Percentiles rank a stretch among this genome's conserved stretches.
Conservation (phyloP, 225 moss, liverwort and hornwort species). For the Sphagnum contortum region DNA sequence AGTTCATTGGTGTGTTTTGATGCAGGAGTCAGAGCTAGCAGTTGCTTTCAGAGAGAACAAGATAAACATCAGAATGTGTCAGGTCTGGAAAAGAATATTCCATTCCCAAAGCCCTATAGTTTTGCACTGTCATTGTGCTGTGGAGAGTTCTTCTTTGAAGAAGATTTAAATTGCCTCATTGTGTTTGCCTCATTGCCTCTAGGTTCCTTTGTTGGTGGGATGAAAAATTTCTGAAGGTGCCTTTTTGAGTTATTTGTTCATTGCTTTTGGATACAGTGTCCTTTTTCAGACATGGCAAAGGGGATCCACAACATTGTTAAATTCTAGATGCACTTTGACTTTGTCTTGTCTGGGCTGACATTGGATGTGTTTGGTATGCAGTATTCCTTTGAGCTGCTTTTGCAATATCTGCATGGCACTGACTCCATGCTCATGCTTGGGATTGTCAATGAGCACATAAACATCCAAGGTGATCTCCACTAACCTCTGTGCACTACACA, state of each 20-base stretch:
- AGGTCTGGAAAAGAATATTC: constrained; percentile 13
- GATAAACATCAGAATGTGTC: constrained; percentile 68
- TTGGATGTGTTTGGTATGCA: constrained; percentile 10
- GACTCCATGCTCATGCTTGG: constrained; percentile 97
- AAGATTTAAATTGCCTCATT: too few relatives aligned
- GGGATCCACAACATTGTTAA: too few relatives aligned
- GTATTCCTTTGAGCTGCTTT: constrained; percentile 93
- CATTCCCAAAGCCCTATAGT: too few relatives aligned
- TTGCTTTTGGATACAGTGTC: too few relatives aligned
- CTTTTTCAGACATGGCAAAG: too few relatives aligned
- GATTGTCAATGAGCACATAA: constrained; percentile 91
- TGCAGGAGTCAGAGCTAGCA: constrained; percentile 78
- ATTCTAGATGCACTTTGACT: neutral
- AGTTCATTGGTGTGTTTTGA: constrained; percentile 1
- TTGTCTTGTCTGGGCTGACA: neutral
- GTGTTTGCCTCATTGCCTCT: too few relatives aligned
- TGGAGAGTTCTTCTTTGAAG: too few relatives aligned
- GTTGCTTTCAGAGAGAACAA: constrained; percentile 64
- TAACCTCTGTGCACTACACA: neutral
- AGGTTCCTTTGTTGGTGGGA: too few relatives aligned
- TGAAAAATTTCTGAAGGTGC: too few relatives aligned
- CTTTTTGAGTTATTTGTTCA: too few relatives aligned
- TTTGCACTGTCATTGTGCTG: too few relatives aligned
- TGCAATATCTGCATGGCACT: constrained; percentile 87
- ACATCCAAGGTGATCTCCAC: constrained; percentile 45